Conservation (phyloP, 257 asterid genomes). For the Solanum acaule region DNA sequence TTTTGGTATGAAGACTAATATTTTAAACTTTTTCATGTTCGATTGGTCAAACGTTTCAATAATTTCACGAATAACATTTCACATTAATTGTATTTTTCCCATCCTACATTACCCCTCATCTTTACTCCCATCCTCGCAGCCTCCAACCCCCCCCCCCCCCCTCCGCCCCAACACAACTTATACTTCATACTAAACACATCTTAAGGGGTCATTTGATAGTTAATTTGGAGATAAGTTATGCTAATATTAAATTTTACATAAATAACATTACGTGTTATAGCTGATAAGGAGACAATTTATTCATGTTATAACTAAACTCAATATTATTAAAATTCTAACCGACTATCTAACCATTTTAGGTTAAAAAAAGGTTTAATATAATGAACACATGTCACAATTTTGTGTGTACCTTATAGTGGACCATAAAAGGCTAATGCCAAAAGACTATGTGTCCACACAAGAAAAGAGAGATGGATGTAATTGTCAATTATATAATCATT, state of each 20-base stretch:
- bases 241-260: no score
- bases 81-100: no score
- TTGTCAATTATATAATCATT: not conserved
- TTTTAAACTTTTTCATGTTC: not conserved
- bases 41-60: no score
- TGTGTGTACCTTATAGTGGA: not conserved
- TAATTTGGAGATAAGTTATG: no score
- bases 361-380: not conserved
- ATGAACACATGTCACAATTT: not conserved
- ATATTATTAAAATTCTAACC: no score
- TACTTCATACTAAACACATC: no score
- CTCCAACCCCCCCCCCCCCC: no score
- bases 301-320: no score
- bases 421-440: not conserved
- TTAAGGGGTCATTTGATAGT: fast-evolving
- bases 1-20: not conserved
- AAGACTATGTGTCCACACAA: slow-evolving; percentile 1
- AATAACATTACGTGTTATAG: no score
- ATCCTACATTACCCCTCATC: no score
- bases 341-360: not conserved
- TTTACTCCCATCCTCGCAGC: not conserved
- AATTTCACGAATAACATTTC: not conserved
- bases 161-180: fast-evolving
- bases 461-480: not conserved
- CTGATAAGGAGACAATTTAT: no score